Conservation (phyloP, 345 rosid species). For the sweet orange (Citrus sinensis) region DNA sequence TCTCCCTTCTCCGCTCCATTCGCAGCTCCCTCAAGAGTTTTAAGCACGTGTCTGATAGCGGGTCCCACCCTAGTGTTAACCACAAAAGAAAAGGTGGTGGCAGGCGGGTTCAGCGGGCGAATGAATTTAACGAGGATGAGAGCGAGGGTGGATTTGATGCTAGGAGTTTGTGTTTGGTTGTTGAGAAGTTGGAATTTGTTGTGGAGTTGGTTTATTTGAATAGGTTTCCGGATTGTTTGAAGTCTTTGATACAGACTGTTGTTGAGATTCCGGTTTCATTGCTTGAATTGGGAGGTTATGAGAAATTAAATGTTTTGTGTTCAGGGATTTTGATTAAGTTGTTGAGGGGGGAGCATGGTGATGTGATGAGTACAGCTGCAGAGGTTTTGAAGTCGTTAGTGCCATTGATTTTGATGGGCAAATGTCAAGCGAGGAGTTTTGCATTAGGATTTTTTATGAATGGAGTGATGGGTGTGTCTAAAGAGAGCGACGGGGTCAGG, state of each 20-base stretch:
- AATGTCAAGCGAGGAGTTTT: constrained; percentile 65
- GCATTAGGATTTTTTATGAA: constrained; percentile 56
- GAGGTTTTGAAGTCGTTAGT: constrained; percentile 67
- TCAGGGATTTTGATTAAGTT: constrained; percentile 46
- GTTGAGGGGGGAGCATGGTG: constrained; percentile 67
- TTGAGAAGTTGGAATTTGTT: constrained; percentile 51
- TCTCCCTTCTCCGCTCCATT: constrained; percentile 65
- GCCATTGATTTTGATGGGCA: constrained; percentile 55
- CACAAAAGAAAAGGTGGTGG: constrained; percentile 8
- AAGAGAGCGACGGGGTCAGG: constrained; percentile 40
- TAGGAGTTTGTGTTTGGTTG: constrained; percentile 35
- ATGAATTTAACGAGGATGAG: constrained; percentile 22
- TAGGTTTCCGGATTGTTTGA: constrained; percentile 77
- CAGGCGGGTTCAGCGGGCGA: constrained; percentile 21
- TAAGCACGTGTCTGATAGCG: constrained; percentile 7
- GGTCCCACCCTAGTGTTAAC: not conserved
- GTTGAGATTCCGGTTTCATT: constrained; percentile 56
- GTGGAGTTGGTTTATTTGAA: constrained; percentile 66
- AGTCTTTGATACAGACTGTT: constrained; percentile 65
- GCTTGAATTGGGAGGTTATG: constrained; percentile 33
- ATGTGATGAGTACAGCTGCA: constrained; percentile 50
- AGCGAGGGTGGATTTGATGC: constrained; percentile 30
- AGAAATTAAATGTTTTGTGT: constrained; percentile 46
- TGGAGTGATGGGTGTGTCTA: constrained; percentile 32
- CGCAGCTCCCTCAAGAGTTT: constrained; percentile 55